phyloP scores from a whole-genome alignment of 1,284 basidiomycete species.

The Vanrija sp. region DNA sequence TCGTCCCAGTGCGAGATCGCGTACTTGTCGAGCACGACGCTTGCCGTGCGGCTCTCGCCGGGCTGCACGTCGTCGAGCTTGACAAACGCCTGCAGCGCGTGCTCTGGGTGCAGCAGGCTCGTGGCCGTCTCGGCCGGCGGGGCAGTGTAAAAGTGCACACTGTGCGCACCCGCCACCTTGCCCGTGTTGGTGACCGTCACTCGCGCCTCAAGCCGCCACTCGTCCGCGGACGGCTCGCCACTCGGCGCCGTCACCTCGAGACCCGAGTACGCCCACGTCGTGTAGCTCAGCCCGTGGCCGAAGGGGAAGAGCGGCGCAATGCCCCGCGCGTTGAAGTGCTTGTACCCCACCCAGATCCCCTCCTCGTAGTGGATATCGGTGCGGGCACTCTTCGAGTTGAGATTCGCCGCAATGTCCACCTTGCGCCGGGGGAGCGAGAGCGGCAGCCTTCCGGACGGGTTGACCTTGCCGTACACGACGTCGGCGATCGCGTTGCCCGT shows the following conservation, averaged over 20 bases:
- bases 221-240: slow-evolving; percentile 23
- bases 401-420: slow-evolving; percentile 60
- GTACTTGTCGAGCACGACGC: slow-evolving; percentile 43
- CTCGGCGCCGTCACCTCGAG: slow-evolving; percentile 13
- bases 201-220: slow-evolving; percentile 16
- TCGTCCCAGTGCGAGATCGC: slow-evolving; percentile 49
- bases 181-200: slow-evolving; percentile 37
- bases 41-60: slow-evolving; percentile 28
- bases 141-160: slow-evolving; percentile 30
- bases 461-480: slow-evolving; percentile 67
- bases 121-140: slow-evolving; percentile 23
- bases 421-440: slow-evolving; percentile 66
- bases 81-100: slow-evolving; percentile 37
- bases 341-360: slow-evolving; percentile 57
- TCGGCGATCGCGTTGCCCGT: slow-evolving; percentile 72
- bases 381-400: slow-evolving; percentile 58
- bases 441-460: slow-evolving; percentile 68
- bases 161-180: slow-evolving; percentile 26
- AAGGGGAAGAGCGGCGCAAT: slow-evolving; percentile 66
- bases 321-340: slow-evolving; percentile 59
- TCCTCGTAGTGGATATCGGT: slow-evolving; percentile 59
- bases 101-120: slow-evolving; percentile 34
- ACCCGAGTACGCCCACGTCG: slow-evolving; percentile 56
- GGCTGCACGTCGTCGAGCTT: slow-evolving; percentile 33
- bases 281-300: slow-evolving; percentile 75